A percentile compares a stretch with the other conserved stretches of the same genome.
phyloP scores from a whole-genome alignment of 305 asterid genomes.

The Rubia peregrina region DNA sequence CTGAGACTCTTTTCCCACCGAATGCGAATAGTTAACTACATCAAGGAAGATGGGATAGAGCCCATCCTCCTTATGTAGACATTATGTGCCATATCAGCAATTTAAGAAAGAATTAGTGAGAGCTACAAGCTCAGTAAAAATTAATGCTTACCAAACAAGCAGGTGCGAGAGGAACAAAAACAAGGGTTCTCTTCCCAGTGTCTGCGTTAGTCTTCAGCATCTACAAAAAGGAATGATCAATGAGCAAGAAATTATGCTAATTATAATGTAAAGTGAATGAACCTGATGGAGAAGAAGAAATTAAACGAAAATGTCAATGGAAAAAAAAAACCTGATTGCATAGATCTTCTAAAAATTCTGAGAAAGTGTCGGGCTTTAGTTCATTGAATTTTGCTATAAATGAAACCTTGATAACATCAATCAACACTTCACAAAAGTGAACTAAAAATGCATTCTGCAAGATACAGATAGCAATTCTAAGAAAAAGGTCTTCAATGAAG shows the following conservation, averaged over 20 bases:
- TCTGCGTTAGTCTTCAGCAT: conserved; percentile 67
- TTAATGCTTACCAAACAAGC: conserved; percentile 80
- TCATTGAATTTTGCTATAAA: conserved; percentile 93
- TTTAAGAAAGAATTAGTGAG: neutral
- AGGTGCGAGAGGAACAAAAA: conserved; percentile 90
- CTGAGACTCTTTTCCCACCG: no score
- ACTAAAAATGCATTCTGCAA: conserved; percentile 93
- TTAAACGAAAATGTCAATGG: neutral
- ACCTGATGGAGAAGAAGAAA: neutral
- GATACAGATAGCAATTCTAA: conserved; percentile 21
- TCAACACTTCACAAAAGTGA: conserved; percentile 75
- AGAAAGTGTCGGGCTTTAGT: conserved; percentile 84
- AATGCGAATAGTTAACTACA: no score
- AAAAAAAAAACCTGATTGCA: conserved; percentile 69
- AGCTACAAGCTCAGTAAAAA: neutral
- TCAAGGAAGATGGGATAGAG: no score
- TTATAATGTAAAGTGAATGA: neutral
- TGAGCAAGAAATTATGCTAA: neutral
- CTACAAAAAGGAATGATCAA: conserved; percentile 32
- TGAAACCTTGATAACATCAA: conserved; percentile 88
- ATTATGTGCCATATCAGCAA: no score
- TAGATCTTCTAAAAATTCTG: conserved; percentile 95
- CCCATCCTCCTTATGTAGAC: no score
- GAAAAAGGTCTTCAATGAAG: conserved; percentile 5
- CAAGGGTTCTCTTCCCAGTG: conserved; percentile 54